phyloP scores from a whole-genome alignment of 192 early-diverging fungal species.

The Linnemannia schmuckeri region DNA sequence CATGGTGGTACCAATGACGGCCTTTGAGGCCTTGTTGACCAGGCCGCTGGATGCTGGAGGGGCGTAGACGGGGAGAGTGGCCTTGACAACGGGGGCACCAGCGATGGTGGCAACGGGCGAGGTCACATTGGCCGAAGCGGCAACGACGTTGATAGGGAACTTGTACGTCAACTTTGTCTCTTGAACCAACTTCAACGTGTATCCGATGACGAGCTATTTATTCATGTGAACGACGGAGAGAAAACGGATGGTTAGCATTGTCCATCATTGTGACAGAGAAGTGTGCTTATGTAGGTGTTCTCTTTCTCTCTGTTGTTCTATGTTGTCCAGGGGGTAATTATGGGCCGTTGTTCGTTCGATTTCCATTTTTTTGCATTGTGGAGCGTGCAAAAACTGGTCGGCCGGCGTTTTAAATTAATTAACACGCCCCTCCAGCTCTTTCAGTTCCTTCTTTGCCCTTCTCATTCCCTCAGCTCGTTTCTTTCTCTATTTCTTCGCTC shows the following conservation, averaged over 20 bases:
- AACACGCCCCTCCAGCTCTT: background rate
- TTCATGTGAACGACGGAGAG: background rate
- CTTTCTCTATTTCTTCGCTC: background rate
- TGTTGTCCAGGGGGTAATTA: background rate
- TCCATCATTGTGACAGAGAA: background rate
- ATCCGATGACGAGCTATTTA: slow-evolving; percentile 37
- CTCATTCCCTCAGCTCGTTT: background rate
- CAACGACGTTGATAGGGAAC: slow-evolving; percentile 32
- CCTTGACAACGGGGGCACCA: slow-evolving; percentile 17
- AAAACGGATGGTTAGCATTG: background rate
- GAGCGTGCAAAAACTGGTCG: background rate
- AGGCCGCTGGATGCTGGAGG: slow-evolving; percentile 26
- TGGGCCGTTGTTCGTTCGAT: background rate
- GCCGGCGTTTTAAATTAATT: slow-evolving; percentile 11
- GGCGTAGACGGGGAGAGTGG: slow-evolving; percentile 21
- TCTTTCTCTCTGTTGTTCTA: background rate
- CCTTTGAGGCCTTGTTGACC: slow-evolving; percentile 33
- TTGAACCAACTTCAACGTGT: slow-evolving; percentile 13
- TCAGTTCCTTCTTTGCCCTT: background rate
- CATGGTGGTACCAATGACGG: slow-evolving; percentile 15
- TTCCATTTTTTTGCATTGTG: background rate
- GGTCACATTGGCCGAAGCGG: slow-evolving; percentile 22
- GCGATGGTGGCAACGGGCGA: slow-evolving; percentile 3
- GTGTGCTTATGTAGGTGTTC: background rate
- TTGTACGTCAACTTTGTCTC: slow-evolving; percentile 32